Conservation (phyloP, 169 alveolate genomes). For the Eimeria falciformis region DNA sequence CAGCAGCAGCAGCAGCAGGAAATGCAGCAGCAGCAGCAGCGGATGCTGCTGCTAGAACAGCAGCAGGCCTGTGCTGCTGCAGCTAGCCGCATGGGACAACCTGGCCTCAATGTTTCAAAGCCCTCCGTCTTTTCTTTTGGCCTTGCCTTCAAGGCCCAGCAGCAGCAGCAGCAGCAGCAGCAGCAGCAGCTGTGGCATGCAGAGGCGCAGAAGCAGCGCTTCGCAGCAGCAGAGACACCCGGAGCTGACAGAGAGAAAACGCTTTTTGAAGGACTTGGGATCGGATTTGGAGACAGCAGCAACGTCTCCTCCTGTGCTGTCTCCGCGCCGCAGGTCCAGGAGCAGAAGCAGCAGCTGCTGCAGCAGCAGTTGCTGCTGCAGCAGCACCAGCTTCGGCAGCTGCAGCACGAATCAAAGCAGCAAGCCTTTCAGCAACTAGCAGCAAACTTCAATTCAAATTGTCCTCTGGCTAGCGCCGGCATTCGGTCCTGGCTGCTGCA, state of each 20-base stretch:
- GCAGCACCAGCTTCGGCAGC: not conserved
- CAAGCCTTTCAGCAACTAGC: not conserved
- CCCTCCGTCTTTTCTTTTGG: not conserved
- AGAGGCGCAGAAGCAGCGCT: not conserved
- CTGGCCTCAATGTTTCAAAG: too few species aligned
- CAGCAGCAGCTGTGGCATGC: not conserved
- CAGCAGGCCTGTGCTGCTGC: too few species aligned
- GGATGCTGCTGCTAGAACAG: too few species aligned
- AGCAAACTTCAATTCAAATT: not conserved
- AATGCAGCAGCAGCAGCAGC: too few species aligned
- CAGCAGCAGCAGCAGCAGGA: too few species aligned
- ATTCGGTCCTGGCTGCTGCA: not conserved
- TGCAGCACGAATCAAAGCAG: not conserved
- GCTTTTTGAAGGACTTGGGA: not conserved
- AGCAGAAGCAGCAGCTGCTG: too few species aligned
- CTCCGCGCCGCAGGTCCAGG: too few species aligned
- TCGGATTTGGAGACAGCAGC: not conserved
- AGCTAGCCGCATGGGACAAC: too few species aligned
- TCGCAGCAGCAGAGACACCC: not conserved
- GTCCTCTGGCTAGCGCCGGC: too few species aligned
- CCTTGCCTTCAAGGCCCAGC: not conserved
- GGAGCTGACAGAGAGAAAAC: not conserved
- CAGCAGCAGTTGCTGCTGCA: not conserved
- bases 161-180: conserved; percentile 1
- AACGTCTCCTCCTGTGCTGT: too few species aligned